Evolutionary conservation across 331 rosid species (phyloP).

Genomic region (Pyracantha coccinea): DNA sequence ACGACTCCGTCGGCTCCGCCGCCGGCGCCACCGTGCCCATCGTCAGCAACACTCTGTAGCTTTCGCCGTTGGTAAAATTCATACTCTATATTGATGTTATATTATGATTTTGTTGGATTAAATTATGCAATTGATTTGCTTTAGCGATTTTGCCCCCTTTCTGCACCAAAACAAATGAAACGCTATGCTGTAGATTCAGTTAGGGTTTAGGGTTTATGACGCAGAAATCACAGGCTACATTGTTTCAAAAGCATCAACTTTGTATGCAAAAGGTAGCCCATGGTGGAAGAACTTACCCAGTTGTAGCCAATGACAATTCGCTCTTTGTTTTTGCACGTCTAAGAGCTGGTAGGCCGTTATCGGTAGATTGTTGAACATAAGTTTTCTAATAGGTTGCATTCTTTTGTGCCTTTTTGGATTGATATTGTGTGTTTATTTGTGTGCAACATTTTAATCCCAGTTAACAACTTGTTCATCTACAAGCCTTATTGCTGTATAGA

Average conservation of each 20-base stretch:
- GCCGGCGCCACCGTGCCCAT: background rate
- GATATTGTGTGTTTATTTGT: background rate
- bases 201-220: background rate
- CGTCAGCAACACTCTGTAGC: background rate
- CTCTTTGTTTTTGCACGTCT: background rate
- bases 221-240: background rate
- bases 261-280: background rate
- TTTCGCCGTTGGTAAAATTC: background rate
- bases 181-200: background rate
- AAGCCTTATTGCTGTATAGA: background rate
- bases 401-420: background rate
- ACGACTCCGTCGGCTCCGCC: constrained; percentile 1
- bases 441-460: background rate
- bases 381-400: background rate
- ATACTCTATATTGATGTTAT: background rate
- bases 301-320: background rate
- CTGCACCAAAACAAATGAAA: background rate
- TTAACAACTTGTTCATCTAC: background rate
- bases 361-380: background rate
- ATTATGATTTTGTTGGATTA: background rate
- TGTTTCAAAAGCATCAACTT: background rate
- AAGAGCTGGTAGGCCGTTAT: background rate
- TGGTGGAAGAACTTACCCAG: background rate
- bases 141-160: background rate
- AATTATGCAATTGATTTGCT: background rate